Conservation (phyloP, 495 filamentous ascomycete species). For the Lophiotrema nucula region DNA sequence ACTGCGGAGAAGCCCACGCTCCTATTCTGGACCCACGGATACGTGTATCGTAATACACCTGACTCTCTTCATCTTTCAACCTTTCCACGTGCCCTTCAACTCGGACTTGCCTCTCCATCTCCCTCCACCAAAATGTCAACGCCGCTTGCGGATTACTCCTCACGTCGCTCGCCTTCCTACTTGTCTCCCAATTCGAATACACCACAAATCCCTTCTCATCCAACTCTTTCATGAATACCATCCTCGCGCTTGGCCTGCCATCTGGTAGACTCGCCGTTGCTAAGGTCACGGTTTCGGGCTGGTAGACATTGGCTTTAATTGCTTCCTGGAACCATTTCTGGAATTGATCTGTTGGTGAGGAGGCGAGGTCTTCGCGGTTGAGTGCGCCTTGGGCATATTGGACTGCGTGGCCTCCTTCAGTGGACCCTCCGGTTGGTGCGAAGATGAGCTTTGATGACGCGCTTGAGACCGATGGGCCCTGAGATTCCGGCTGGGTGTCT, state of each 20-base stretch:
- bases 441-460: conserved; percentile 38
- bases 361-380: conserved; percentile 51
- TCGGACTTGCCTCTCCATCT: conserved; percentile 79
- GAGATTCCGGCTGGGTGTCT: background rate
- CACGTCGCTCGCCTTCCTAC: conserved; percentile 66
- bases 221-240: conserved; percentile 84
- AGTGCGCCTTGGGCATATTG: conserved; percentile 63
- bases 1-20: conserved; percentile 92
- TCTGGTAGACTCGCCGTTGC: conserved; percentile 84
- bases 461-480: background rate
- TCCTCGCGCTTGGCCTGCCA: conserved; percentile 77
- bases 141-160: conserved; percentile 63
- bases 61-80: conserved; percentile 68
- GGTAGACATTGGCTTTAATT: conserved; percentile 56
- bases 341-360: conserved; percentile 73
- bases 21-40: conserved; percentile 79
- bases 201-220: conserved; percentile 80
- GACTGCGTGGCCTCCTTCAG: conserved; percentile 53
- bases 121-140: conserved; percentile 74
- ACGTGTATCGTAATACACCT: conserved; percentile 82
- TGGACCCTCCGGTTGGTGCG: conserved; percentile 38
- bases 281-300: conserved; percentile 74
- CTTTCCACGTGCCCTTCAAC: conserved; percentile 75
- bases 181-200: conserved; percentile 88
- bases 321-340: conserved; percentile 80